These are phyloP conservation scores for Candida saitoana DNA, from an alignment of 805 yeast species.

Conservation along the genomic window DNA sequence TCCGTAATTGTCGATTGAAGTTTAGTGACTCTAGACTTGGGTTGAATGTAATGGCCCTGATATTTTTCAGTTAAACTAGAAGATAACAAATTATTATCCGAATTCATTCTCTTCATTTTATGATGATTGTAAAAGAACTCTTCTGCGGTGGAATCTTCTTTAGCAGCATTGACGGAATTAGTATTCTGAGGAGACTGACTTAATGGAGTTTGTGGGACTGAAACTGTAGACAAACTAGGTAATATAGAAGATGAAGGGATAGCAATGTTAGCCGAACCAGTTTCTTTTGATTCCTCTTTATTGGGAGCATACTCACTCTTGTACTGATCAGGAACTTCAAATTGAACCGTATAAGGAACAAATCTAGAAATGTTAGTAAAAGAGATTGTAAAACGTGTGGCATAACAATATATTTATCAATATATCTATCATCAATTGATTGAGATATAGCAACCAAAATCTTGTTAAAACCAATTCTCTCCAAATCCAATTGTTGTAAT, in stretches of 20 bases:
- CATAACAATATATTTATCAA: no score
- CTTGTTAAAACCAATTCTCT: no score
- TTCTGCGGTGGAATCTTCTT: constrained; percentile 43
- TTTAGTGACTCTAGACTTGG: constrained; percentile 36
- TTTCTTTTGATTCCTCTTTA: not conserved
- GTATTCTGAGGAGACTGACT: not conserved
- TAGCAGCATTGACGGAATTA: constrained; percentile 5
- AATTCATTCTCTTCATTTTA: not conserved
- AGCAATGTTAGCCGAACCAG: constrained; percentile 1
- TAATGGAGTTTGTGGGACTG: not conserved
- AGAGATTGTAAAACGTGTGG: no score
- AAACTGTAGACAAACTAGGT: not conserved
- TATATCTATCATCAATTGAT: no score
- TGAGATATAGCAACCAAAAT: no score
- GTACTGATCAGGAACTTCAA: constrained; percentile 37
- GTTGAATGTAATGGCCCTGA: constrained; percentile 39
- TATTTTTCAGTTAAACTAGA: constrained; percentile 24
- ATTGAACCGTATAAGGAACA: constrained; percentile 73
- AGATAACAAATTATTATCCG: constrained; percentile 10
- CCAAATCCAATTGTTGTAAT: no score
- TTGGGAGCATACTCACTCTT: constrained; percentile 1
- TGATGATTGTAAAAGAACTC: constrained; percentile 43
- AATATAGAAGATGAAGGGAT: constrained; percentile 3
- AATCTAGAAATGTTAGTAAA: constrained; percentile 37
- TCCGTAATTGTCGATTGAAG: constrained; percentile 34